phyloP scores from a whole-genome alignment of 2,329 filamentous ascomycete species.

The Cordyceps farinosa region DNA sequence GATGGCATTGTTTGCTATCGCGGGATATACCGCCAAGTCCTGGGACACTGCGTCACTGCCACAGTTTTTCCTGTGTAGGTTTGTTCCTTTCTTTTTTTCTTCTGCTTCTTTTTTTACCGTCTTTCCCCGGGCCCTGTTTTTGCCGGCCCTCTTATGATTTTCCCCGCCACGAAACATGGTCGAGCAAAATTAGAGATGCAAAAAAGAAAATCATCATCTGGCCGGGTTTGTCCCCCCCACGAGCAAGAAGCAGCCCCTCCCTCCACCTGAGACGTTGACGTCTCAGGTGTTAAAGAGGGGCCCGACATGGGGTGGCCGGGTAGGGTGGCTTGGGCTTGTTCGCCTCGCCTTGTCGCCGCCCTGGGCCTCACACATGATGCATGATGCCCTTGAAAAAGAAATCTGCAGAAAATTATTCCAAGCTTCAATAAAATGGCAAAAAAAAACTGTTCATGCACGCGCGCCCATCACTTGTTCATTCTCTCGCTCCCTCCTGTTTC shows the following conservation, averaged over 20 bases:
- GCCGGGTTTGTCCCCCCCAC: not conserved
- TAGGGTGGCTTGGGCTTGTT: not conserved
- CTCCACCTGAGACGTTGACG: constrained; percentile 22
- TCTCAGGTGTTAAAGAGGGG: constrained; percentile 21
- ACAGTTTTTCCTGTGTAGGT: too few species aligned
- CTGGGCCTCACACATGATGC: not conserved
- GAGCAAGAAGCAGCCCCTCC: not conserved
- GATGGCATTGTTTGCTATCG: not conserved
- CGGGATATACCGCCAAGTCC: too few species aligned
- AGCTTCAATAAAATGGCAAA: not conserved
- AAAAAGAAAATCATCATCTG: not conserved
- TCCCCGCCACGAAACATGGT: not conserved
- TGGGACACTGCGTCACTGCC: too few species aligned
- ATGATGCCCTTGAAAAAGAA: not conserved
- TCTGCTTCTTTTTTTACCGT: not conserved
- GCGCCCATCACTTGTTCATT: not conserved
- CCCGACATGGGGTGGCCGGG: not conserved
- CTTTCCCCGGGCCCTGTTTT: too few species aligned
- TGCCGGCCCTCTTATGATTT: too few species aligned
- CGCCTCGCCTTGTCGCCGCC: not conserved
- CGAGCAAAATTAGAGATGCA: not conserved
- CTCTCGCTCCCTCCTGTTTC: not conserved
- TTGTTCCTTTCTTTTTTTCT: not conserved
- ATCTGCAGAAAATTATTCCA: not conserved
- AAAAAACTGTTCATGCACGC: not conserved